Evolutionary conservation across 2,329 filamentous ascomycete genomes (phyloP).

Genomic region (Colletotrichum tropicale): DNA sequence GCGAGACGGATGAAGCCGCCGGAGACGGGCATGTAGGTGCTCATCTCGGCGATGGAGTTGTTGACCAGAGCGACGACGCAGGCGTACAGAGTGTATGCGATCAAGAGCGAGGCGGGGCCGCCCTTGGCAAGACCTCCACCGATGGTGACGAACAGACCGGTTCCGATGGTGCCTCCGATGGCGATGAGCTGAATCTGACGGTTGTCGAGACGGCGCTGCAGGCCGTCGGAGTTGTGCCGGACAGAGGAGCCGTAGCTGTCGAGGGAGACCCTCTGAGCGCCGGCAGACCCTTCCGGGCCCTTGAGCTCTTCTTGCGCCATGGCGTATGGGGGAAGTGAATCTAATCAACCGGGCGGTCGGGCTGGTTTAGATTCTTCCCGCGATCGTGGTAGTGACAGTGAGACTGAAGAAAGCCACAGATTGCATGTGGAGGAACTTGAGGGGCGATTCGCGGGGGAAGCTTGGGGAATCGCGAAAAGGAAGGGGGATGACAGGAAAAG

Average conservation of each 20-base stretch:
- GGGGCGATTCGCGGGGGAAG: not conserved
- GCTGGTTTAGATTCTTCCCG: not conserved
- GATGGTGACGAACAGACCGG: conserved; percentile 52
- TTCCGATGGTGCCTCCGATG: conserved; percentile 52
- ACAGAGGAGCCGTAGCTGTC: conserved; percentile 21
- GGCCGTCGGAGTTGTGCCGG: conserved; percentile 18
- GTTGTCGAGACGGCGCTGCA: conserved; percentile 39
- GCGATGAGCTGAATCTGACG: conserved; percentile 50
- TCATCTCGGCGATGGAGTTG: conserved; percentile 30
- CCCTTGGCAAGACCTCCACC: conserved; percentile 36
- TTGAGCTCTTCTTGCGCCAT: conserved; percentile 13
- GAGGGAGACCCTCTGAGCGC: not conserved
- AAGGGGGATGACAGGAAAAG: not conserved
- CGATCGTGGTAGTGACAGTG: not conserved
- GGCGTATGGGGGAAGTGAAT: not conserved
- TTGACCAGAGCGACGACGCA: conserved; percentile 45
- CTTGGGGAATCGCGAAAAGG: not conserved
- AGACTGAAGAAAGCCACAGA: not conserved
- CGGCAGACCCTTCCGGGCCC: not conserved
- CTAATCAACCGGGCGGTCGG: not conserved
- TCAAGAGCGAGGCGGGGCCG: conserved; percentile 15
- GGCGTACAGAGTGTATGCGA: conserved; percentile 19
- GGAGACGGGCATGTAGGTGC: conserved; percentile 36
- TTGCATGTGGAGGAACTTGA: conserved; percentile 1
- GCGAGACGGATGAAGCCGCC: conserved; percentile 15